Evolutionary conservation across 441 rosid species (phyloP).

Genomic region (Gossypium lobatum): DNA sequence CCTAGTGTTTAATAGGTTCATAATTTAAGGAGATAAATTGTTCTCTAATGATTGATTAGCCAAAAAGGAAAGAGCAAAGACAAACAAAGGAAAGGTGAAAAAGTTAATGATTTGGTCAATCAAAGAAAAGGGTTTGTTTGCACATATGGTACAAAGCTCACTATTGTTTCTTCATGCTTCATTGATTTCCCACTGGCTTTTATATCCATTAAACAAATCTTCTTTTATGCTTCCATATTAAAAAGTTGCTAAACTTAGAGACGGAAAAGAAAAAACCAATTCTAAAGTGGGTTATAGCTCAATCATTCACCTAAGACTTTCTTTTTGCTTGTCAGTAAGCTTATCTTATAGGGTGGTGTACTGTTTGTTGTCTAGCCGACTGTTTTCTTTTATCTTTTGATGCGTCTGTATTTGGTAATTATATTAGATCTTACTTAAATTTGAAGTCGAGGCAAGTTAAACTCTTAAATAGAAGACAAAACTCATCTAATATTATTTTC

Average conservation of each 20-base stretch:
- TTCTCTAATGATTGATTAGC: background rate
- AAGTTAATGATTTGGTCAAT: background rate
- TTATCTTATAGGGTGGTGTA: background rate
- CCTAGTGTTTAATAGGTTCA: background rate
- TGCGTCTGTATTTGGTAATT: rapidly evolving
- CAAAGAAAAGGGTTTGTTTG: background rate
- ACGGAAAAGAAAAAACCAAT: background rate
- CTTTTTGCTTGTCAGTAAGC: conserved; percentile 12
- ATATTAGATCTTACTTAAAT: too few species aligned
- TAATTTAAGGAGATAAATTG: background rate
- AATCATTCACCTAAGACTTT: conserved; percentile 21
- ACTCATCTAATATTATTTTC: too few species aligned
- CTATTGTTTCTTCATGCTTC: conserved; percentile 6
- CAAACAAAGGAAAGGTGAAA: background rate
- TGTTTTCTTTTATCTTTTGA: background rate
- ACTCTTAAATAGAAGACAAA: too few species aligned
- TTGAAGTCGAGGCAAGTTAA: too few species aligned
- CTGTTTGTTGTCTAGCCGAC: conserved; percentile 35
- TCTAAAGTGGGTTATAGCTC: conserved; percentile 3
- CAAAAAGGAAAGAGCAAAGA: background rate
- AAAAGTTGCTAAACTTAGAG: background rate
- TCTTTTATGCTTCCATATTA: background rate
- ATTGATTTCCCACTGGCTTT: background rate
- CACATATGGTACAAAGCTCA: background rate
- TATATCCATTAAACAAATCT: background rate